Base-by-base conservation (phyloP, 768 basidiomycete species). In the Trametes punicea region DNA sequence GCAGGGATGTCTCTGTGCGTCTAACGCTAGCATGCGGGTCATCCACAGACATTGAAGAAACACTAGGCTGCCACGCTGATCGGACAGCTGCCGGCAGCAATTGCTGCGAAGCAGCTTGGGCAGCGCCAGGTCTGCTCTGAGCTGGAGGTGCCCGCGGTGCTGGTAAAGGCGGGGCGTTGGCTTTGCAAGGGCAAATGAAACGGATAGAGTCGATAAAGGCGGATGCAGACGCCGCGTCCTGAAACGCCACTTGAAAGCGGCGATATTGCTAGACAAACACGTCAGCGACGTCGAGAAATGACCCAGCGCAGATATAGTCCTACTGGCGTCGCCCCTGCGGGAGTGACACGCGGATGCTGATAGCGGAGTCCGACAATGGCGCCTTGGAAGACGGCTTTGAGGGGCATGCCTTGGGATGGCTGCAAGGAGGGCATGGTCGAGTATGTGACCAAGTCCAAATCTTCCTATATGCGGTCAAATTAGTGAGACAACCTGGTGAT, bases 381-480 rank as follows among this genome's bases (percentile, higher is more conserved):
- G 52, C 87, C 88, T 21, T 86, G 83, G 66, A 88, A 88, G 9
- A 91, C 87, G 7, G 87, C 89, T 68, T 90, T 90, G 39, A 92
- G 70, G n/a, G 90, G 88, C 27, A 86, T 75, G 21, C 80, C 79
- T 61, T 86, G 83, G 11, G 73, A 71, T 41, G 63, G 73, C 39
- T 68, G 64, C 13, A 65, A 58, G 16, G 72, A 64, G 21, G 70
- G 64, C 48, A 79, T 64, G 13, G 75, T 74, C 3, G 88, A 87
- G 67, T 88, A 87, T 2, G 82, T 76, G 23, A 90, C 70, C 20
- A 92, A 71, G 61, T 92, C 89, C 34, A 92, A 59, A 65, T 92
- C 87, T 71, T 92, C 90, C 90, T 92, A 65, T 25, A 62, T 59
- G 41, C 44, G 16, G 25, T 1, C n/a, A 33, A 33, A n/a, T n/a